Evolutionary conservation across 2,329 filamentous ascomycete genomes (phyloP).

Genomic region (Fusarium goolgardi): DNA sequence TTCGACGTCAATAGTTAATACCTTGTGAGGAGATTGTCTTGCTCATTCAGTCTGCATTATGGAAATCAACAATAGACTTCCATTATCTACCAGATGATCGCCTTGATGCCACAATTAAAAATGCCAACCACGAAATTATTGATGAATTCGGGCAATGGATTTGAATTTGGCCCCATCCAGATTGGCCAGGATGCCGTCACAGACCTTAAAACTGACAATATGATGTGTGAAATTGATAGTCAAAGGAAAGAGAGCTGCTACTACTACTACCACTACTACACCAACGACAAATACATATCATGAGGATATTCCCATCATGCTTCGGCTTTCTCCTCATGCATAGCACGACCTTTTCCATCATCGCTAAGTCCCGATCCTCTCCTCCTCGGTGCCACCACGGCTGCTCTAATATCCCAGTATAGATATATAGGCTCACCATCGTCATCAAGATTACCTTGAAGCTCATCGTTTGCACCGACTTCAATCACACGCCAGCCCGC

Average conservation of each 20-base stretch:
- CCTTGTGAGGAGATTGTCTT: too few species aligned
- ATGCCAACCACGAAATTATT: too few species aligned
- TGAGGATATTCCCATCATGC: neutral
- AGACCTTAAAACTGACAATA: neutral
- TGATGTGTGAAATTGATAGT: too few species aligned
- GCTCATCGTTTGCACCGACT: slow-evolving; percentile 16
- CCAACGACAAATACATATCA: neutral
- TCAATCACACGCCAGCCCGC: slow-evolving; percentile 52
- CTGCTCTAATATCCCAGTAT: slow-evolving; percentile 33
- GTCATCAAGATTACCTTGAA: slow-evolving; percentile 9
- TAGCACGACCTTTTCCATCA: slow-evolving; percentile 20
- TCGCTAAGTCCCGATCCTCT: slow-evolving; percentile 25
- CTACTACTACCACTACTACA: neutral
- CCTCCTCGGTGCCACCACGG: slow-evolving; percentile 36
- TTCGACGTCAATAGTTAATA: too few species aligned
- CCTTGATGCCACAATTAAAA: too few species aligned
- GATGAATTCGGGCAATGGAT: too few species aligned
- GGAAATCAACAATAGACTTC: too few species aligned
- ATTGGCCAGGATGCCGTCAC: too few species aligned
- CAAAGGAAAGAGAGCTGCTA: neutral
- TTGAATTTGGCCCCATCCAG: too few species aligned
- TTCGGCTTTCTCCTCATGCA: slow-evolving; percentile 35
- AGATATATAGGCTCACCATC: slow-evolving; percentile 11
- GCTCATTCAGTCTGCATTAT: too few species aligned
- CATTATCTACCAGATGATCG: too few species aligned